A percentile compares a stretch with the other conserved stretches of the same genome.
phyloP scores from a whole-genome alignment of 768 basidiomycete species.

The Lactarius vividus region DNA sequence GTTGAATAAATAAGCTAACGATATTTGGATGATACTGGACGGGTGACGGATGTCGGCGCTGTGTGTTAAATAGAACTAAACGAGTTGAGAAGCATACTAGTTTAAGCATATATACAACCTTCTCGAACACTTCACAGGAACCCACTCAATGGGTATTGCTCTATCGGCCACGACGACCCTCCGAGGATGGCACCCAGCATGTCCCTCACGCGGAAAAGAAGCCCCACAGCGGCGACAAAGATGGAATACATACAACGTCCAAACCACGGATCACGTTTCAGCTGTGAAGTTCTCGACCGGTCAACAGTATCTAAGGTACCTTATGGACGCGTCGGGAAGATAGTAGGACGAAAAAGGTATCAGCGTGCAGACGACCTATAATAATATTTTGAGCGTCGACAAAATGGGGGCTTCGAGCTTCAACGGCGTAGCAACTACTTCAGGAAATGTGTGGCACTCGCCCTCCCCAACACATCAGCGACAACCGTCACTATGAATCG shows the following conservation, averaged over 20 bases:
- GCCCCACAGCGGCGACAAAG: conserved; percentile 67
- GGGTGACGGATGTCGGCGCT: conserved; percentile 8
- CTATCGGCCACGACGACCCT: conserved; percentile 61
- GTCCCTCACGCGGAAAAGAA: conserved; percentile 67
- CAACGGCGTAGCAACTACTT: not conserved
- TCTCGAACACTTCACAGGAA: conserved; percentile 65
- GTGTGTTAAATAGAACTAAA: conserved; percentile 11
- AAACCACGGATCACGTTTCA: conserved; percentile 81
- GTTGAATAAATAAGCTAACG: conserved; percentile 23
- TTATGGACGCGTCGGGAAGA: conserved; percentile 74
- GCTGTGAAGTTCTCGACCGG: conserved; percentile 57
- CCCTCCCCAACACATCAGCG: conserved; percentile 55
- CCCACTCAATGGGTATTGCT: conserved; percentile 56
- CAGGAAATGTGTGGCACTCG: conserved; percentile 61
- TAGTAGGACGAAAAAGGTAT: conserved; percentile 64
- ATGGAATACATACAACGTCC: conserved; percentile 79
- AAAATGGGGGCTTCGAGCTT: conserved; percentile 26
- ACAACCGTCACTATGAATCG: conserved; percentile 51
- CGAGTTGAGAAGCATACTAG: conserved; percentile 11
- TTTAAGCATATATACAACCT: conserved; percentile 55
- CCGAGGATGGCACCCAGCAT: conserved; percentile 68
- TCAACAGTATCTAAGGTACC: conserved; percentile 51
- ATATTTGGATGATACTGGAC: conserved; percentile 10
- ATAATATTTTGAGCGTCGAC: not conserved
- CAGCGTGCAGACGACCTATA: conserved; percentile 70